A percentile compares a stretch with the other conserved stretches of the same genome.
Evolutionary conservation across 768 basidiomycete species (phyloP).

Genomic region (Mycena venus): DNA sequence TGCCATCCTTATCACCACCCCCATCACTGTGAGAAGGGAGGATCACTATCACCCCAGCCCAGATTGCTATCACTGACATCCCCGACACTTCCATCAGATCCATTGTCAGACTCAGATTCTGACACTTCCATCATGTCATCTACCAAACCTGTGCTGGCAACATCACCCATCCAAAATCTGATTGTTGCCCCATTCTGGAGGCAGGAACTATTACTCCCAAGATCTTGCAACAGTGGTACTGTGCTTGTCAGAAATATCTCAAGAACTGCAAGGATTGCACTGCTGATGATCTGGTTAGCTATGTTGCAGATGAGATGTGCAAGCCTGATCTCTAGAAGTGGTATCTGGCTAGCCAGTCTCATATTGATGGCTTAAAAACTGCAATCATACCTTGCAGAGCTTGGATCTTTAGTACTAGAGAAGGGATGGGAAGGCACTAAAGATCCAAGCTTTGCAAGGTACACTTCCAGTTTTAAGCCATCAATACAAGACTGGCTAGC

Average conservation of each 20-base stretch:
- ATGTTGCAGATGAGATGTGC: too few relatives aligned
- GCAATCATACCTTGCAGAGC: neutral
- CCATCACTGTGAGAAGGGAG: too few relatives aligned
- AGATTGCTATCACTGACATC: neutral
- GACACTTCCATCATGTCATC: neutral
- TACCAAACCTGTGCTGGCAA: neutral
- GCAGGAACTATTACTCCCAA: too few relatives aligned
- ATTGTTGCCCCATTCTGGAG: constrained; percentile 7
- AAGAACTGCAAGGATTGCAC: too few relatives aligned
- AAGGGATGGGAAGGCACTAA: constrained; percentile 1
- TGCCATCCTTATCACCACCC: neutral
- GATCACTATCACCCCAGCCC: too few relatives aligned
- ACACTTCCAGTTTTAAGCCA: too few relatives aligned
- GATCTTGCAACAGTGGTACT: too few relatives aligned
- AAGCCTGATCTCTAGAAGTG: too few relatives aligned
- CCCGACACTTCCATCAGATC: neutral
- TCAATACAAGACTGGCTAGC: too few relatives aligned
- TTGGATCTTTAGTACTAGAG: neutral
- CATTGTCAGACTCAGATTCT: neutral
- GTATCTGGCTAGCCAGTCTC: too few relatives aligned
- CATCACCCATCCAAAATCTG: constrained; percentile 3
- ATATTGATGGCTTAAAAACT: neutral
- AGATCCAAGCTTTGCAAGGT: constrained; percentile 1
- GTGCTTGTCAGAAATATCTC: too few relatives aligned
- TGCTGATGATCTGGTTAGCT: too few relatives aligned